Evolutionary conservation across 108 stramenopile species (phyloP).

Genomic region (Aureococcus anophagefferens): DNA sequence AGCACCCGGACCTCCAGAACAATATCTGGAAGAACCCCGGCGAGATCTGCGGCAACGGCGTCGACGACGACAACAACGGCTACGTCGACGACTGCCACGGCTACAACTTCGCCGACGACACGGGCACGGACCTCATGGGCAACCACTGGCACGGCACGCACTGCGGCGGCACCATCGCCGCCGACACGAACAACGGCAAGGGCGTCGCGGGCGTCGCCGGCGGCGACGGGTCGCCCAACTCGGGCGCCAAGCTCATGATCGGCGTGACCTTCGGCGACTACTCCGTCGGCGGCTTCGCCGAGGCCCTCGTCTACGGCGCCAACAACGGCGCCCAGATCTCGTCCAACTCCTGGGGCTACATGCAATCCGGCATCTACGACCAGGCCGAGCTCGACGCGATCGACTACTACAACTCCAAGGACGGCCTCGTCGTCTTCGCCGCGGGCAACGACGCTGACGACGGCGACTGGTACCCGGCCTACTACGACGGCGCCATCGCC

Average conservation of each 20-base stretch:
- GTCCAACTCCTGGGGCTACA: neutral
- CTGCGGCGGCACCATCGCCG: conserved; percentile 19
- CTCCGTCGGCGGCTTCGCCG: neutral
- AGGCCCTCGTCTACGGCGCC: neutral
- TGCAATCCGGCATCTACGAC: neutral
- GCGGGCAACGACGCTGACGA: conserved; percentile 18
- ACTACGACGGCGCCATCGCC: conserved; percentile 1
- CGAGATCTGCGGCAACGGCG: neutral
- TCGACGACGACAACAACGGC: neutral
- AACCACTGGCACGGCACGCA: conserved; percentile 23
- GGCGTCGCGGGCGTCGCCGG: conserved; percentile 13
- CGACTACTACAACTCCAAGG: neutral
- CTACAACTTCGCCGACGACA: neutral
- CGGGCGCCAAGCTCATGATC: conserved; percentile 2
- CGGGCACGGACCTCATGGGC: neutral
- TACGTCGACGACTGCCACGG: neutral
- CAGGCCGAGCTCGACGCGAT: conserved; percentile 7
- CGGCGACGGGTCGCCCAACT: neutral
- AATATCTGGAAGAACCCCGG: neutral
- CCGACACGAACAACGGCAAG: conserved; percentile 1
- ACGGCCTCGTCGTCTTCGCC: conserved; percentile 15
- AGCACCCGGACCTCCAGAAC: neutral
- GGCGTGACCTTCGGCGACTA: neutral
- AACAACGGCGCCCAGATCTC: neutral
- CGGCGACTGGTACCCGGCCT: conserved; percentile 12